Conservation (phyloP, 2,329 filamentous ascomycete species). For the Penicillium sp. region DNA sequence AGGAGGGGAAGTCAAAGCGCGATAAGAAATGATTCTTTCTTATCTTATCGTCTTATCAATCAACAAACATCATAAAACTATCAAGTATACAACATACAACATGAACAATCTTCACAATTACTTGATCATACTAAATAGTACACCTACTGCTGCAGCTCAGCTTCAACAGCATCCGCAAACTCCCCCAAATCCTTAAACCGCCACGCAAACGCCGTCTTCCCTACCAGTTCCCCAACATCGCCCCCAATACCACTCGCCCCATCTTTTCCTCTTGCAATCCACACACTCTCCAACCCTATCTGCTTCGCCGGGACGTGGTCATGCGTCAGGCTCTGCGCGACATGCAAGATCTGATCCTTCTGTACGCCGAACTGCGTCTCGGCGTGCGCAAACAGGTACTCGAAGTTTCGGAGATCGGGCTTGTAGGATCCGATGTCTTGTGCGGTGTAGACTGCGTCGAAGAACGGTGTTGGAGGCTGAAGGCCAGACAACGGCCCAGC, state of each 20-base stretch:
- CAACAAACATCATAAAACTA: not conserved
- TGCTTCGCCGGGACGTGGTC: conserved; percentile 2
- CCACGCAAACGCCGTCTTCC: conserved; percentile 50
- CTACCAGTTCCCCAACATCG: conserved; percentile 38
- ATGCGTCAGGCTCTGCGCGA: conserved; percentile 3
- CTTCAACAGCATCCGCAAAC: conserved; percentile 51
- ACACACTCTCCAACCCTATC: conserved; percentile 3
- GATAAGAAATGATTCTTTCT: not conserved
- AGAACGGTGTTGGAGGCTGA: conserved; percentile 12
- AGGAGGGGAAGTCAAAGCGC: not conserved
- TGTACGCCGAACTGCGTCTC: conserved; percentile 1
- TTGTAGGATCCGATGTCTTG: conserved; percentile 9
- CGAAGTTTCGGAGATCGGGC: not conserved
- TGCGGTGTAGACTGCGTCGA: conserved; percentile 8
- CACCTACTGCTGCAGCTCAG: conserved; percentile 1
- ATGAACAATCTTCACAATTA: too few relatives aligned
- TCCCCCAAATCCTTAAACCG: conserved; percentile 57
- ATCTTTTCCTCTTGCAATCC: conserved; percentile 6
- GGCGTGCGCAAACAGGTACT: conserved; percentile 4
- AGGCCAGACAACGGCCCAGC: conserved; percentile 49
- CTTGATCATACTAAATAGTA: too few relatives aligned
- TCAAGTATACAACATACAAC: not conserved
- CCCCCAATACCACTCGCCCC: conserved; percentile 28
- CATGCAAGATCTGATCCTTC: conserved; percentile 8
- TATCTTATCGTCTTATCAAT: not conserved